These are phyloP conservation scores for Chionographis japonica DNA, from an alignment of 106 monocot species.

Conservation along the genomic window DNA sequence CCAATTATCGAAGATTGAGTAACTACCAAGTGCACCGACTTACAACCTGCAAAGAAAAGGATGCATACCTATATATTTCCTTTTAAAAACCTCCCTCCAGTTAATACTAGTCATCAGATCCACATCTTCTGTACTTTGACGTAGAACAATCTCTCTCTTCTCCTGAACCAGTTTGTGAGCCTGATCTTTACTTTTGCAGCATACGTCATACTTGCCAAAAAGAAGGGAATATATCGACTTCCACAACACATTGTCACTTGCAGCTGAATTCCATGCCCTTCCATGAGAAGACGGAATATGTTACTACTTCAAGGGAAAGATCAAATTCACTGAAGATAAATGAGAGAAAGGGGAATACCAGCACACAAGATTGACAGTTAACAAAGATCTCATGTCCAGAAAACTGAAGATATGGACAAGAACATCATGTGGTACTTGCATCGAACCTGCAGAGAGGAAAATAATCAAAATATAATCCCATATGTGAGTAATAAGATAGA, in stretches of 20 bases:
- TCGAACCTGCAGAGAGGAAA: slow-evolving; percentile 22
- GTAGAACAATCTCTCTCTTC: neutral
- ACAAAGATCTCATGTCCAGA: slow-evolving; percentile 62
- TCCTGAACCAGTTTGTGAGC: neutral
- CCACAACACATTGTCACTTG: slow-evolving; percentile 56
- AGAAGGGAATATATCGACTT: slow-evolving; percentile 36
- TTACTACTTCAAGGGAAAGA: slow-evolving; percentile 2
- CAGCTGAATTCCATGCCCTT: slow-evolving; percentile 70
- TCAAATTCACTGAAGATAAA: neutral
- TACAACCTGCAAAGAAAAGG: too few relatives aligned
- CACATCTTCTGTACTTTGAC: neutral
- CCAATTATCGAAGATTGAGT: too few relatives aligned
- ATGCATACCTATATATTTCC: slow-evolving; percentile 39
- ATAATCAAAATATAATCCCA: neutral
- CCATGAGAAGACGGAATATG: slow-evolving; percentile 12
- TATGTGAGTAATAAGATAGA: neutral
- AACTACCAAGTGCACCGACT: too few relatives aligned
- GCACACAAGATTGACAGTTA: slow-evolving; percentile 49
- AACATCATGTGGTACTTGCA: slow-evolving; percentile 50
- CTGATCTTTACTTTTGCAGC: neutral
- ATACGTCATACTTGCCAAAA: slow-evolving; percentile 31
- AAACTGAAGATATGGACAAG: slow-evolving; percentile 63
- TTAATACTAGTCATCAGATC: slow-evolving; percentile 1
- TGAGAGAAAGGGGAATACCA: slow-evolving; percentile 23
- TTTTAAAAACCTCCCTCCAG: slow-evolving; percentile 43